Evolutionary conservation across 768 basidiomycete species (phyloP).

Genomic region (Boletus patriciae): DNA sequence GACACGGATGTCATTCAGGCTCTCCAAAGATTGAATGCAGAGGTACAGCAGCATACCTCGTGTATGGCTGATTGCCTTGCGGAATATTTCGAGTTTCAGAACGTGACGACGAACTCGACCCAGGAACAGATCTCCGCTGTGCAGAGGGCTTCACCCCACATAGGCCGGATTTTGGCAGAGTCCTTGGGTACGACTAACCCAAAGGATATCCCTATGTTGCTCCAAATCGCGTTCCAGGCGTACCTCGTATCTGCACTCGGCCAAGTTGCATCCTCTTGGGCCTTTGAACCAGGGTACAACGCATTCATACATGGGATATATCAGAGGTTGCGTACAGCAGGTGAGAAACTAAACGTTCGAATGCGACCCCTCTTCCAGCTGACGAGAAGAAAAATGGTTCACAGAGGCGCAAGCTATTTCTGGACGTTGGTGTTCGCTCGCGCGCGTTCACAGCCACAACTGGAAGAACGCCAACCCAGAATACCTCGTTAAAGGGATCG

Average conservation of each 20-base stretch:
- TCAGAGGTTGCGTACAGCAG: constrained; percentile 5
- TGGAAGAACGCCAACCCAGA: neutral
- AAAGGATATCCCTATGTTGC: constrained; percentile 8
- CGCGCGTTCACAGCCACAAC: constrained; percentile 1
- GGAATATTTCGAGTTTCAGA: neutral
- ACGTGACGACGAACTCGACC: neutral
- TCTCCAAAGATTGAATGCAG: constrained; percentile 11
- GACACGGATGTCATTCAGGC: constrained; percentile 8
- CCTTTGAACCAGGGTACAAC: constrained; percentile 1
- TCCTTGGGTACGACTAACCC: neutral
- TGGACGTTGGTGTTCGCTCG: constrained; percentile 12
- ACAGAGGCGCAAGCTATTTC: constrained; percentile 16
- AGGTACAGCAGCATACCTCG: constrained; percentile 8
- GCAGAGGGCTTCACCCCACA: neutral
- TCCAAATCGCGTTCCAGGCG: constrained; percentile 10
- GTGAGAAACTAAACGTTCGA: neutral
- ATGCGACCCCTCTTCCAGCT: neutral
- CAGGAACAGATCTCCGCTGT: neutral
- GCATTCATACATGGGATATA: constrained; percentile 10
- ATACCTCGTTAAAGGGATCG: neutral
- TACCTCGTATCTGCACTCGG: constrained; percentile 4
- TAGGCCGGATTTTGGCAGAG: neutral
- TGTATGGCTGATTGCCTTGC: constrained; percentile 10
- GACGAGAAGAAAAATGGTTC: neutral
- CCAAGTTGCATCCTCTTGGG: constrained; percentile 6